phyloP scores from a whole-genome alignment of 2,329 filamentous ascomycete species.

The Juglanconis juglandina region DNA sequence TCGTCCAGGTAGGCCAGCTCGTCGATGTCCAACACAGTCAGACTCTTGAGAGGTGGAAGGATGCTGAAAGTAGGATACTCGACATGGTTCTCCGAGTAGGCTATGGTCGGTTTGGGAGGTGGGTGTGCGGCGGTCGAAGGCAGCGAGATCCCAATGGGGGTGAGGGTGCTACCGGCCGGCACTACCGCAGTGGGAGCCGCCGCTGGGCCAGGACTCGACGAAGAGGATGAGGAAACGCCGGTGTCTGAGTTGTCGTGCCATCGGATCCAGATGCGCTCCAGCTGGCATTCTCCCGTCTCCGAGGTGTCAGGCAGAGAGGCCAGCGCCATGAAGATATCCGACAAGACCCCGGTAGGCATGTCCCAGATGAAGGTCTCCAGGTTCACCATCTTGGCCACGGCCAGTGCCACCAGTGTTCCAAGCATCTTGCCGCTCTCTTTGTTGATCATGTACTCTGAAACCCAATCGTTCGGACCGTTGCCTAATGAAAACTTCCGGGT shows the following conservation, averaged over 20 bases:
- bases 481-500: slow-evolving; percentile 79
- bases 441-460: slow-evolving; percentile 75
- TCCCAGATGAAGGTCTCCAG: slow-evolving; percentile 84
- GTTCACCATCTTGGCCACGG: slow-evolving; percentile 77
- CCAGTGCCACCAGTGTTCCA: slow-evolving; percentile 75
- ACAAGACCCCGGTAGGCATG: slow-evolving; percentile 79
- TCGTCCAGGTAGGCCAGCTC: slow-evolving; percentile 80
- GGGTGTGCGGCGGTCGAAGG: slow-evolving; percentile 28
- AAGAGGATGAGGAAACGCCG: slow-evolving; percentile 31
- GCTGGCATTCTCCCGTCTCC: slow-evolving; percentile 57
- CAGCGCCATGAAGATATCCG: slow-evolving; percentile 78
- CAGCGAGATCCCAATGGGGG: slow-evolving; percentile 38
- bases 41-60: slow-evolving; percentile 68
- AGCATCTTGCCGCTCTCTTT: slow-evolving; percentile 87
- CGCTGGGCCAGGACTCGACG: slow-evolving; percentile 24
- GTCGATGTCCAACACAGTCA: slow-evolving; percentile 78
- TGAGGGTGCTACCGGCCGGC: slow-evolving; percentile 36
- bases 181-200: slow-evolving; percentile 22
- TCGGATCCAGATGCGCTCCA: slow-evolving; percentile 74
- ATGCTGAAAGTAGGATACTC: slow-evolving; percentile 80
- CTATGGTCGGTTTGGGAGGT: slow-evolving; percentile 35
- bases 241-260: slow-evolving; percentile 72
- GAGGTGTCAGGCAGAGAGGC: slow-evolving; percentile 64
- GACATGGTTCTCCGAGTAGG: slow-evolving; percentile 55
- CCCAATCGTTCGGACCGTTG: slow-evolving; percentile 77